phyloP scores from a whole-genome alignment of 2,329 filamentous ascomycete species.

The Calonectria honghensis region DNA sequence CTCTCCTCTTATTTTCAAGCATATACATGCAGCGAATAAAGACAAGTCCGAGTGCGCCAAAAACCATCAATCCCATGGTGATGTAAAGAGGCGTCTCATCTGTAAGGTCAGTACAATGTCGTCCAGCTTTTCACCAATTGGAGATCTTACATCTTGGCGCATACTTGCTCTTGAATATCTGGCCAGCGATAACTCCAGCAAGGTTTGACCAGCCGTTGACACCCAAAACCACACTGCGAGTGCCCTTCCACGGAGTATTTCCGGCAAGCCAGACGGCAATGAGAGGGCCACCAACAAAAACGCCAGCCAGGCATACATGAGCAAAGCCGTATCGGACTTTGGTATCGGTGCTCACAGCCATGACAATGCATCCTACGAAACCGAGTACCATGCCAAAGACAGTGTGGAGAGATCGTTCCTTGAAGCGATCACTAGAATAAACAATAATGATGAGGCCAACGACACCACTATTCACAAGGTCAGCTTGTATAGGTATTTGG shows the following conservation, averaged over 20 bases:
- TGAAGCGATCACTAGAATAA: slow-evolving; percentile 1
- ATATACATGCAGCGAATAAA: slow-evolving; percentile 22
- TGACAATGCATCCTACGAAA: slow-evolving; percentile 4
- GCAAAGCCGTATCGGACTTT: slow-evolving; percentile 11
- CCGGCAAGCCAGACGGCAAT: slow-evolving; percentile 17
- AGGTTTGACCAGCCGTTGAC: slow-evolving; percentile 20
- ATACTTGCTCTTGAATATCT: slow-evolving; percentile 21
- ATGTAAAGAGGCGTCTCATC: slow-evolving; percentile 19
- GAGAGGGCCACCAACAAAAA: slow-evolving; percentile 5
- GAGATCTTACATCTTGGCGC: slow-evolving; percentile 3
- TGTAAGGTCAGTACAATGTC: background rate
- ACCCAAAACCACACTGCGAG: slow-evolving; percentile 4
- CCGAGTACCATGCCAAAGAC: slow-evolving; percentile 7
- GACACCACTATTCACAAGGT: background rate
- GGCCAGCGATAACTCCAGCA: slow-evolving; percentile 8
- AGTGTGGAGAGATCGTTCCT: slow-evolving; percentile 8
- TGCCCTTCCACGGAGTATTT: slow-evolving; percentile 16
- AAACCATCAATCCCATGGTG: slow-evolving; percentile 13
- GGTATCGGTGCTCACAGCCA: slow-evolving; percentile 11
- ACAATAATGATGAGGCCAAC: slow-evolving; percentile 9
- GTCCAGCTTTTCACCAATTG: background rate
- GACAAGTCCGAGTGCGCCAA: background rate
- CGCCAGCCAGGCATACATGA: slow-evolving; percentile 14
- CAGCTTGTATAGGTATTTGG: background rate
- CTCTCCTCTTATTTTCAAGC: slow-evolving; percentile 16